These are phyloP conservation scores for Boletus speciosus DNA, from an alignment of 768 basidiomycete genomes.

Conservation along the genomic window DNA sequence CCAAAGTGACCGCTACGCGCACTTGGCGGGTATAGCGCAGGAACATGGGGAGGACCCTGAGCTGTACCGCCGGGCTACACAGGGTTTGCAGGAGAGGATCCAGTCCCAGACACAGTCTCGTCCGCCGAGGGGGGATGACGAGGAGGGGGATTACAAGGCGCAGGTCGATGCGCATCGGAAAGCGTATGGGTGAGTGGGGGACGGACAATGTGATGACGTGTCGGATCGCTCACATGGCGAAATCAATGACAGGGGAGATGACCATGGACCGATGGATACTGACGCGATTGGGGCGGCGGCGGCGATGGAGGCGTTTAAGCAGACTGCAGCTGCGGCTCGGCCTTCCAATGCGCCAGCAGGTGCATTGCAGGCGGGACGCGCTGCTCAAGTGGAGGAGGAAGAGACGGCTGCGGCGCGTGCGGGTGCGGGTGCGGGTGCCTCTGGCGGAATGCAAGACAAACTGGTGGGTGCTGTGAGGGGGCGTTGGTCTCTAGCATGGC, in stretches of 20 bases:
- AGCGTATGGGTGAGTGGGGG: constrained; percentile 28
- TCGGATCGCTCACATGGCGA: neutral
- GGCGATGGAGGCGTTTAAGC: constrained; percentile 31
- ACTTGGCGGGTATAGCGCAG: constrained; percentile 15
- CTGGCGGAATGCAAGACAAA: constrained; percentile 29
- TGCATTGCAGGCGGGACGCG: constrained; percentile 6
- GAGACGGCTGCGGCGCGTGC: constrained; percentile 1
- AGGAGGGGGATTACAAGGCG: constrained; percentile 13
- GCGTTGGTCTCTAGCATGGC: neutral
- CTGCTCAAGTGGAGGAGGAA: constrained; percentile 3
- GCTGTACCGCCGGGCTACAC: constrained; percentile 19
- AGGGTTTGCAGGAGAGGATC: constrained; percentile 22
- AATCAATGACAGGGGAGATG: constrained; percentile 9
- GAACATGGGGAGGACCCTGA: constrained; percentile 19
- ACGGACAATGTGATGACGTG: too few species aligned
- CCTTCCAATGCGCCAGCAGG: constrained; percentile 17
- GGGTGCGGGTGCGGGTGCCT: neutral
- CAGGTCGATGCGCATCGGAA: constrained; percentile 29
- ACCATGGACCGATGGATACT: constrained; percentile 26
- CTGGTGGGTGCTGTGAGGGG: constrained; percentile 17
- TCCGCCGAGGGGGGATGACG: neutral
- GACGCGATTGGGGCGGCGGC: constrained; percentile 29
- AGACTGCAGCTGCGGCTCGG: constrained; percentile 13
- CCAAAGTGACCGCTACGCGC: constrained; percentile 18
- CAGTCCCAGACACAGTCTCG: constrained; percentile 13